A percentile compares a stretch with the other conserved stretches of the same genome.
phyloP scores from a whole-genome alignment of 495 filamentous ascomycete species.

The Alectoria sarmentosa region DNA sequence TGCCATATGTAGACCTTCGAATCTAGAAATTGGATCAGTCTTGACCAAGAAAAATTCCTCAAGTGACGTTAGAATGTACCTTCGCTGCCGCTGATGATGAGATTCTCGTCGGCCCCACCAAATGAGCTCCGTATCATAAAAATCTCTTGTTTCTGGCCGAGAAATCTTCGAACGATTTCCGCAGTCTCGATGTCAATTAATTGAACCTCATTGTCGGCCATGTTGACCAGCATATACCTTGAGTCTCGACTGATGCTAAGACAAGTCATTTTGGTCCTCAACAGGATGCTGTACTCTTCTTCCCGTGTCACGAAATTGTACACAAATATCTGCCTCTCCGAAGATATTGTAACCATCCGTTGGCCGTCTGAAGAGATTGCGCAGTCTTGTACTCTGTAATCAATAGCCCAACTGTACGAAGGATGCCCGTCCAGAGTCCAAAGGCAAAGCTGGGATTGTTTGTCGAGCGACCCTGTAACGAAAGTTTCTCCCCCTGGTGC shows the following conservation, averaged over 20 bases:
- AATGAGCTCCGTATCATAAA: slow-evolving; percentile 76
- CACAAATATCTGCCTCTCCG: slow-evolving; percentile 62
- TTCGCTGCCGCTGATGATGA: slow-evolving; percentile 87
- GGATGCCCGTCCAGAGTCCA: slow-evolving; percentile 56
- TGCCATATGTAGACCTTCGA: slow-evolving; percentile 84
- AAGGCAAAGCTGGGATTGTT: slow-evolving; percentile 54
- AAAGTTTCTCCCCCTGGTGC: slow-evolving; percentile 69
- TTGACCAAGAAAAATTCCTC: background rate
- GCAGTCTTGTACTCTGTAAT: slow-evolving; percentile 75
- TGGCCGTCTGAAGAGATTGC: slow-evolving; percentile 72
- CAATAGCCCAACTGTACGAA: slow-evolving; percentile 53
- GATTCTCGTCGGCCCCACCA: slow-evolving; percentile 85
- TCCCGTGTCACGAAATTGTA: slow-evolving; percentile 71
- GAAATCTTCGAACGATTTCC: slow-evolving; percentile 62
- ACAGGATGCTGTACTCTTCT: slow-evolving; percentile 62
- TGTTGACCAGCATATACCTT: slow-evolving; percentile 71
- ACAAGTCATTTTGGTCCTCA: slow-evolving; percentile 64
- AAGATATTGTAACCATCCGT: slow-evolving; percentile 69
- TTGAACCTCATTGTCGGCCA: slow-evolving; percentile 64
- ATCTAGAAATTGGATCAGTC: slow-evolving; percentile 42
- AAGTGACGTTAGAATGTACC: slow-evolving; percentile 41
- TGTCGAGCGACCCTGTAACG: slow-evolving; percentile 73
- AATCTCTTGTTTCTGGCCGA: slow-evolving; percentile 61
- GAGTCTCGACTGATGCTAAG: slow-evolving; percentile 77
- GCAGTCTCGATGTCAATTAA: slow-evolving; percentile 69